Percentiles rank a stretch among this genome's conserved stretches.
Conservation (phyloP, 1,284 basidiomycete genomes). For the Agaricales sp. region DNA sequence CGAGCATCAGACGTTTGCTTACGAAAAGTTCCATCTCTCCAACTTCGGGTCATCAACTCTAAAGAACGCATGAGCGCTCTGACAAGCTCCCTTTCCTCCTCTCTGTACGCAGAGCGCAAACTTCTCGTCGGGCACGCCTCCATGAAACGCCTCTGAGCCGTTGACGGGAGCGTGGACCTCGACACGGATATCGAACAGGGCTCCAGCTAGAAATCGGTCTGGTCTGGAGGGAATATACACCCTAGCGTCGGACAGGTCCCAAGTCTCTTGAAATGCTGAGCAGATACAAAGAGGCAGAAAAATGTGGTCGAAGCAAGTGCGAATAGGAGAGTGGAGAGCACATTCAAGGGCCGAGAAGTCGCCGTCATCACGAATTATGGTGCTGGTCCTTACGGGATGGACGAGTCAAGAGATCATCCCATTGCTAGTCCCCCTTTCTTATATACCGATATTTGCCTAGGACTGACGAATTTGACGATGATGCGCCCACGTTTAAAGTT, state of each 20-base stretch:
- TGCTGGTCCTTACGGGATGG: no score
- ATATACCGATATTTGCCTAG: no score
- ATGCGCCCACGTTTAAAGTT: no score
- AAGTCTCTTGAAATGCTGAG: slow-evolving; percentile 27
- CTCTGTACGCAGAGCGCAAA: slow-evolving; percentile 27
- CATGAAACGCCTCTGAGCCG: slow-evolving; percentile 23
- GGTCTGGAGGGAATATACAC: slow-evolving; percentile 32
- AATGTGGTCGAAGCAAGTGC: no score
- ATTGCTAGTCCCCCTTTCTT: no score
- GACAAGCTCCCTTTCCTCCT: slow-evolving; percentile 17
- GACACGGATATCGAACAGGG: slow-evolving; percentile 29
- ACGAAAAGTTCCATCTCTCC: slow-evolving; percentile 30
- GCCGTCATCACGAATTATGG: no score
- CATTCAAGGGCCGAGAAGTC: no score
- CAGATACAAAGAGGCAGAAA: slow-evolving; percentile 16
- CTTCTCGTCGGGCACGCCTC: slow-evolving; percentile 24
- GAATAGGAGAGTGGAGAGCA: no score
- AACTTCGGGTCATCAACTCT: slow-evolving; percentile 21
- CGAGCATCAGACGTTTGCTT: no score
- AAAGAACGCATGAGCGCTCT: slow-evolving; percentile 25
- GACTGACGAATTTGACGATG: no score
- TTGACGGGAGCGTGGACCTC: slow-evolving; percentile 31
- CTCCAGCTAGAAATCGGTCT: slow-evolving; percentile 30
- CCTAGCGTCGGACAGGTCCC: slow-evolving; percentile 29
- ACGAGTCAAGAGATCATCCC: no score